Conservation (phyloP, 2,329 filamentous ascomycete species). For the Exophiala sideris region DNA sequence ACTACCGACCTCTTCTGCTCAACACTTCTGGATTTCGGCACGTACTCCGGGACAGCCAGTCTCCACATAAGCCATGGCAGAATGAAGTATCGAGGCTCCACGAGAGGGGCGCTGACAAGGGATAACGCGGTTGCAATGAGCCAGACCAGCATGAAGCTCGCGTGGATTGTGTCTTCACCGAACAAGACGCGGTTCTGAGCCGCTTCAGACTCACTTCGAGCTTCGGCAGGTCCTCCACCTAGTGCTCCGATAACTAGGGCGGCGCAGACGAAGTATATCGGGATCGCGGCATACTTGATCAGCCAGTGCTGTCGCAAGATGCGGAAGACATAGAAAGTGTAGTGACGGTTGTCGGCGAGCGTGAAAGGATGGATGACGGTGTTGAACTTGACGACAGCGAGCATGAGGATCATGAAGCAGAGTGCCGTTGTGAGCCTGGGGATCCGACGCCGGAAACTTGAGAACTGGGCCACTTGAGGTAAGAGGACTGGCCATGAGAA, state of each 20-base stretch:
- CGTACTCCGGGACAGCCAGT: conserved; percentile 58
- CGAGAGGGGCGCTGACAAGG: conserved; percentile 81
- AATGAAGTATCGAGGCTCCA: conserved; percentile 95
- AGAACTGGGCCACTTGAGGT: conserved; percentile 43
- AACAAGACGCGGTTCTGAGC: conserved; percentile 15
- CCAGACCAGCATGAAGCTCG: conserved; percentile 59
- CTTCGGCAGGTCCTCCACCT: conserved; percentile 31
- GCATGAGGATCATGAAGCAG: conserved; percentile 41
- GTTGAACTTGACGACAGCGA: conserved; percentile 67
- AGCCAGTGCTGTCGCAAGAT: conserved; percentile 65
- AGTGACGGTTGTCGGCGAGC: conserved; percentile 92
- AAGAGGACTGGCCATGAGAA: conserved; percentile 79
- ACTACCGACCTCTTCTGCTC: not conserved
- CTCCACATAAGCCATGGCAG: conserved; percentile 93
- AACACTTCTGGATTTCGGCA: not conserved
- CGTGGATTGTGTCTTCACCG: conserved; percentile 32
- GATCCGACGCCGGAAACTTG: conserved; percentile 34
- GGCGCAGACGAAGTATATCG: conserved; percentile 67
- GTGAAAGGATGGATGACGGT: conserved; percentile 95
- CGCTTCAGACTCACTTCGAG: conserved; percentile 16
- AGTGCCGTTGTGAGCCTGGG: conserved; percentile 40
- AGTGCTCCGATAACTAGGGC: conserved; percentile 67
- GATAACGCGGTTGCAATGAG: conserved; percentile 71
- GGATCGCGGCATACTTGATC: conserved; percentile 64
- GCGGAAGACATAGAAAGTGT: conserved; percentile 94